Conservation (phyloP, 129 eudicot species). For the Pseudognaphalium luteoalbum region DNA sequence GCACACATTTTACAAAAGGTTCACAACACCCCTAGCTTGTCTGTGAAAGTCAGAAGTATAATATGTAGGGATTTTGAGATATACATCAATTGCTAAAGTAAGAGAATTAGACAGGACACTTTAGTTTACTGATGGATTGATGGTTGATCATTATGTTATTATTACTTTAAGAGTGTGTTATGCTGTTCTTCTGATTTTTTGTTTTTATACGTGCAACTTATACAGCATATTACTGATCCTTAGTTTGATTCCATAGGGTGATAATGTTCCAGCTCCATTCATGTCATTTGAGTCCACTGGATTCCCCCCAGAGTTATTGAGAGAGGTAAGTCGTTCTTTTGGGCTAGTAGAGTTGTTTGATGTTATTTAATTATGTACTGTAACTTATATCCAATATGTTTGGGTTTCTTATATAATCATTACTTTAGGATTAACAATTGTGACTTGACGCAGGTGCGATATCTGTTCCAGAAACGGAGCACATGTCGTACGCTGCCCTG, state of each 20-base stretch:
- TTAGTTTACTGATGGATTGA: too few species aligned
- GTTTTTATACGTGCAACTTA: neutral
- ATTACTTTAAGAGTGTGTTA: too few species aligned
- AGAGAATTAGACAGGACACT: too few species aligned
- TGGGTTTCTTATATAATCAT: conserved; percentile 7
- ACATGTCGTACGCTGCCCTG: conserved; percentile 99
- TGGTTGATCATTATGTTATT: too few species aligned
- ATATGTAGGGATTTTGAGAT: too few species aligned
- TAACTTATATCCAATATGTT: neutral
- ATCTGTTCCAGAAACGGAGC: conserved; percentile 99
- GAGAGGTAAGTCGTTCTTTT: conserved; percentile 67
- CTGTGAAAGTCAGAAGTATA: neutral
- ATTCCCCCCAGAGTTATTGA: conserved; percentile 77
- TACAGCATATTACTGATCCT: neutral
- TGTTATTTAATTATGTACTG: neutral
- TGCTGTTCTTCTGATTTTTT: too few species aligned
- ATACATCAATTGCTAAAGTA: too few species aligned
- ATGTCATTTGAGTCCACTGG: conserved; percentile 92
- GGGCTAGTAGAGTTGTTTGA: neutral
- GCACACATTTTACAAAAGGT: neutral
- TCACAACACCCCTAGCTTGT: neutral
- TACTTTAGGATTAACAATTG: conserved; percentile 51
- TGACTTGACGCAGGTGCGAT: conserved; percentile 99
- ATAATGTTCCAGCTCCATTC: conserved; percentile 88
- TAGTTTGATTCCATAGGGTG: conserved; percentile 62